phyloP scores from a whole-genome alignment of 1,284 basidiomycete genomes.

The Irpex sp. region DNA sequence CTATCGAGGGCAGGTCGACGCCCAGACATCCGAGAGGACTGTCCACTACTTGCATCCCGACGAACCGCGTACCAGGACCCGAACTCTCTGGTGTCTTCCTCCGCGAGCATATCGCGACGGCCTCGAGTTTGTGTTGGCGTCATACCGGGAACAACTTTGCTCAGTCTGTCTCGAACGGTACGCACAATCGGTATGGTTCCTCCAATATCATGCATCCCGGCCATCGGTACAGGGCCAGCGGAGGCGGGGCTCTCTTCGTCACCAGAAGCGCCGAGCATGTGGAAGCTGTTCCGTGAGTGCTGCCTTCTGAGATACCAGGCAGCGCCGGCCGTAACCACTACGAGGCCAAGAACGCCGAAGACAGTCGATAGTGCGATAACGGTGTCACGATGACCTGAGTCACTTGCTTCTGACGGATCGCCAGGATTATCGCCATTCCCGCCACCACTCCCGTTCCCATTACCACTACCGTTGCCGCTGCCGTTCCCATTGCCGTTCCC shows the following conservation, averaged over 20 bases:
- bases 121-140: constrained; percentile 14
- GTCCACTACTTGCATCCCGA: constrained; percentile 25
- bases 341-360: constrained; percentile 50
- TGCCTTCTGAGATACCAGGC: constrained; percentile 41
- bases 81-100: constrained; percentile 65
- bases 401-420: constrained; percentile 6
- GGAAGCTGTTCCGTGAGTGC: constrained; percentile 36
- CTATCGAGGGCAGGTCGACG: constrained; percentile 26
- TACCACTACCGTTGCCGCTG: constrained; percentile 2
- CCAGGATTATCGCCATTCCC: background rate
- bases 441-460: background rate
- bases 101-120: constrained; percentile 70
- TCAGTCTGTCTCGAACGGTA: constrained; percentile 22
- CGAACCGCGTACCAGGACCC: constrained; percentile 21
- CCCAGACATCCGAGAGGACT: constrained; percentile 24
- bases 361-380: constrained; percentile 56
- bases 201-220: constrained; percentile 22
- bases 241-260: constrained; percentile 32
- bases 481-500: constrained; percentile 6
- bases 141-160: constrained; percentile 21
- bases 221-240: constrained; percentile 26
- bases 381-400: constrained; percentile 27
- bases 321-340: constrained; percentile 36
- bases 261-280: constrained; percentile 34
- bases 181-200: constrained; percentile 19